Evolutionary conservation across 768 basidiomycete genomes (phyloP).

Genomic region (Suillus alpinus): DNA sequence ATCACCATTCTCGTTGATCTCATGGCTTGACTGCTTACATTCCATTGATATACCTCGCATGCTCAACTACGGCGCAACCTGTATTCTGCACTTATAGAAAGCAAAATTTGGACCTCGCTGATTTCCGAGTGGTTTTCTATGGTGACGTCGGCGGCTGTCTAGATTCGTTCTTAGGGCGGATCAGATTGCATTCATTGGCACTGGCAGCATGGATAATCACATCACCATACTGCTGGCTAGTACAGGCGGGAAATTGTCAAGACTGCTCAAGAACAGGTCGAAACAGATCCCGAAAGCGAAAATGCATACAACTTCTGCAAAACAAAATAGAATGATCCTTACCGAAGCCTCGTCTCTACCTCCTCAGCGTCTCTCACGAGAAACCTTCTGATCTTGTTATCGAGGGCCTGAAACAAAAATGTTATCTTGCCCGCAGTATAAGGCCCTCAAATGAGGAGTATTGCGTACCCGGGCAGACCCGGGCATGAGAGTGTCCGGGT

Average conservation of each 20-base stretch:
- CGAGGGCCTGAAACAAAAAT: background rate
- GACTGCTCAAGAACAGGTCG: background rate
- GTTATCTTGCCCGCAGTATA: background rate
- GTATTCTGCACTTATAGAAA: background rate
- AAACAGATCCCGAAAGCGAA: background rate
- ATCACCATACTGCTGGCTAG: background rate
- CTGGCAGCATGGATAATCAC: background rate
- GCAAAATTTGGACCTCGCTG: background rate
- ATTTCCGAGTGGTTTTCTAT: background rate
- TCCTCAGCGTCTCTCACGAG: background rate
- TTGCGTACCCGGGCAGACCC: background rate
- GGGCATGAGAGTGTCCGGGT: background rate
- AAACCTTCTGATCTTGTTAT: background rate
- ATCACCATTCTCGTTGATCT: constrained; percentile 89
- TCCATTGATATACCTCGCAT: background rate
- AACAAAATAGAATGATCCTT: background rate
- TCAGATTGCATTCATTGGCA: background rate
- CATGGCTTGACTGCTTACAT: constrained; percentile 39
- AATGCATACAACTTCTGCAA: background rate
- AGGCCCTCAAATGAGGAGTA: background rate
- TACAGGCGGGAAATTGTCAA: background rate
- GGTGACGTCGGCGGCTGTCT: background rate
- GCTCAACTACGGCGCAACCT: background rate
- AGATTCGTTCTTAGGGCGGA: background rate
- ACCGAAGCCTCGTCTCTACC: background rate